Conservation (phyloP, 192 early-diverging fungal species). For the Coemansia sp. region DNA sequence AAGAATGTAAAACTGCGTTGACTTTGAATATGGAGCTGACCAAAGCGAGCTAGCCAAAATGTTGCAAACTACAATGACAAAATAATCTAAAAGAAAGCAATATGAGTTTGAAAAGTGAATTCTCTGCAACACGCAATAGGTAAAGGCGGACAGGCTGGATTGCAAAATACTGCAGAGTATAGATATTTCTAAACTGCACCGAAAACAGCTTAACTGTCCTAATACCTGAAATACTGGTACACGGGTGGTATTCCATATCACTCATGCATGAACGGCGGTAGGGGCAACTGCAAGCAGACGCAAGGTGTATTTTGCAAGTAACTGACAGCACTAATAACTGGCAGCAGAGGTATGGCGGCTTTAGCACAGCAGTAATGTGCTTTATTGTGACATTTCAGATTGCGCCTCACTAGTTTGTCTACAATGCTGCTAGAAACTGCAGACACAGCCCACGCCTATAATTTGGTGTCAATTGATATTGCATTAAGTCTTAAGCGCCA, state of each 20-base stretch:
- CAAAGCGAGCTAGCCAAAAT: too few species aligned
- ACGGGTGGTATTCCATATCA: background rate
- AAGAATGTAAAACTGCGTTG: background rate
- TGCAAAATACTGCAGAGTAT: background rate
- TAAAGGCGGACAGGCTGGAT: background rate
- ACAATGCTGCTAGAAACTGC: background rate
- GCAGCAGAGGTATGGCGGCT: background rate
- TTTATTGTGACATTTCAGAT: background rate
- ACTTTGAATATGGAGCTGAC: too few species aligned
- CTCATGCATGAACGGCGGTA: background rate
- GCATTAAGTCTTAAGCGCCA: conserved; percentile 3
- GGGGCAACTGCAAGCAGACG: background rate
- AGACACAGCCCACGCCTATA: too few species aligned
- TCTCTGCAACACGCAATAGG: too few species aligned
- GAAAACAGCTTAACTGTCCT: conserved; percentile 6
- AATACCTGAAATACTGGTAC: background rate
- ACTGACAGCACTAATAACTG: background rate
- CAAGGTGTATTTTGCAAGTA: background rate
- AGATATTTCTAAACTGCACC: too few species aligned
- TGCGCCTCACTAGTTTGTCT: too few species aligned
- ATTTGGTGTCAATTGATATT: background rate
- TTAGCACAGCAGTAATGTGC: too few species aligned
- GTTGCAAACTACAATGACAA: too few species aligned
- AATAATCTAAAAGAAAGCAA: too few species aligned
- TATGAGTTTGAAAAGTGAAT: too few species aligned